Evolutionary conservation across 345 rosid genomes (phyloP).

Genomic region (Tarenaya hassleriana): DNA sequence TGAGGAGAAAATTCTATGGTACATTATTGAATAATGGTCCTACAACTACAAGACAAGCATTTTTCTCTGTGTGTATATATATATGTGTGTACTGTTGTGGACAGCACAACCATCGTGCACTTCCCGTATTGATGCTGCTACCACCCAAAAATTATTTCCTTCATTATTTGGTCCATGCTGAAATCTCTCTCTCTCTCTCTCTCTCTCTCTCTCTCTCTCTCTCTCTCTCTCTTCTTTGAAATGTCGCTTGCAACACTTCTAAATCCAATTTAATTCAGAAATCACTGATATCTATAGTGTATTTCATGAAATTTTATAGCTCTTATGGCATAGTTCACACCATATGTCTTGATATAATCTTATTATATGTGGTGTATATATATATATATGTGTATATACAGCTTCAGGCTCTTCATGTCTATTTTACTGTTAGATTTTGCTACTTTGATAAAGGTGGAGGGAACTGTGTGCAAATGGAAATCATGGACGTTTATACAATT

Average conservation of each 20-base stretch:
- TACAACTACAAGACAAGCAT: slow-evolving; percentile 27
- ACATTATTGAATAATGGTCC: slow-evolving; percentile 46
- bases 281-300: not conserved
- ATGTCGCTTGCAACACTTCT: slow-evolving; percentile 27
- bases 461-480: too few species aligned
- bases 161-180: slow-evolving; percentile 40
- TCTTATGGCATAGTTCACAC: too few species aligned
- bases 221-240: slow-evolving; percentile 11
- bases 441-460: too few species aligned
- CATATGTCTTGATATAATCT: too few species aligned
- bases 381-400: too few species aligned
- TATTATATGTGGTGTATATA: too few species aligned
- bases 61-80: slow-evolving; percentile 27
- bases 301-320: too few species aligned
- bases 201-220: too few species aligned
- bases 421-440: too few species aligned
- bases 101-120: slow-evolving; percentile 36
- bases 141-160: slow-evolving; percentile 27
- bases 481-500: too few species aligned
- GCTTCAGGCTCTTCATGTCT: too few species aligned
- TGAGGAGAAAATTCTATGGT: slow-evolving; percentile 38
- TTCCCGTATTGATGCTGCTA: slow-evolving; percentile 25
- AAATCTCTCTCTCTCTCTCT: slow-evolving; percentile 30
- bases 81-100: slow-evolving; percentile 34
- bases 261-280: slow-evolving; percentile 17